Conservation (phyloP, 768 basidiomycete species). For the Auriculariales sp. region DNA sequence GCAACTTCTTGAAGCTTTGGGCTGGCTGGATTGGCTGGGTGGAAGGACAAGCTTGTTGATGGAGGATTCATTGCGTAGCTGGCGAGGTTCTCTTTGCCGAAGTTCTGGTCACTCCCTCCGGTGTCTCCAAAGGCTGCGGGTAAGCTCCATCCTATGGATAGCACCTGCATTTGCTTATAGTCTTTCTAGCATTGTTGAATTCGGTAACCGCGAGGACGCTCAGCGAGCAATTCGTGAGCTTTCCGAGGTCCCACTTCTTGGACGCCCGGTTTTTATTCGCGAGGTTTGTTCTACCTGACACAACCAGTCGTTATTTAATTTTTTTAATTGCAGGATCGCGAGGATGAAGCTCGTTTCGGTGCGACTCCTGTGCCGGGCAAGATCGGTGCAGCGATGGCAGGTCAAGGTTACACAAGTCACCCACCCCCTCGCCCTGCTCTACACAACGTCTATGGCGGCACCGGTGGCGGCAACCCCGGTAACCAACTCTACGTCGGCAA, state of each 20-base stretch:
- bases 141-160: slow-evolving; percentile 27
- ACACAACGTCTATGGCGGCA: slow-evolving; percentile 48
- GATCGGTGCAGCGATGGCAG: slow-evolving; percentile 91
- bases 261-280: slow-evolving; percentile 90
- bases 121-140: slow-evolving; percentile 98
- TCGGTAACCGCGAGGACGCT: slow-evolving; percentile 75
- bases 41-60: slow-evolving; percentile 68
- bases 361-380: slow-evolving; percentile 91
- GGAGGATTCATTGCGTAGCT: slow-evolving; percentile 87
- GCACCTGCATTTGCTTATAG: background rate
- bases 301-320: background rate
- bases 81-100: slow-evolving; percentile 99
- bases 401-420: slow-evolving; percentile 64
- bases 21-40: slow-evolving; percentile 25
- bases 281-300: slow-evolving; percentile 42
- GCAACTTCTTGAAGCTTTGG: background rate
- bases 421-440: slow-evolving; percentile 75
- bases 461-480: slow-evolving; percentile 41
- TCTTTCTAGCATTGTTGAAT: slow-evolving; percentile 77
- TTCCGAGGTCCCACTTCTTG: slow-evolving; percentile 79
- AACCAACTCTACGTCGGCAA: slow-evolving; percentile 90
- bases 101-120: slow-evolving; percentile 92
- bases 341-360: slow-evolving; percentile 90
- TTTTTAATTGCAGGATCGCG: slow-evolving; percentile 59
- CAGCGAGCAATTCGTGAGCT: slow-evolving; percentile 83